Conservation (phyloP, 768 basidiomycete species). For the Suillus clintonianus region DNA sequence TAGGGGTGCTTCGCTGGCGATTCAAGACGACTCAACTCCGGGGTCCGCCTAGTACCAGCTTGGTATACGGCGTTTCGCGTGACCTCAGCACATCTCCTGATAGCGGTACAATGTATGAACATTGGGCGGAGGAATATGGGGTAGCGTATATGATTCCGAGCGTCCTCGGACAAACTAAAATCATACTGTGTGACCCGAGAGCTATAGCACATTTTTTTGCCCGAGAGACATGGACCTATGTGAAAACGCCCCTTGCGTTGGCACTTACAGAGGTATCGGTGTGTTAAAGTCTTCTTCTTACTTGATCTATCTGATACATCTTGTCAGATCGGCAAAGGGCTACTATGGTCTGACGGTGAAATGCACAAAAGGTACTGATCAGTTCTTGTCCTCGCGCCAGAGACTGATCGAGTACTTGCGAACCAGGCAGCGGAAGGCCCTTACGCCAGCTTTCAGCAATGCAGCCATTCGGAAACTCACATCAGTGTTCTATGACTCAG, state of each 20-base stretch:
- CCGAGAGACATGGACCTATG: conserved; percentile 51
- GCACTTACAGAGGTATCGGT: conserved; percentile 28
- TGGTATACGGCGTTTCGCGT: conserved; percentile 19
- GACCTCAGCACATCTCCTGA: conserved; percentile 2
- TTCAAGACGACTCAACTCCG: conserved; percentile 14
- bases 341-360: conserved; percentile 38
- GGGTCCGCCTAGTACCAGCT: conserved; percentile 19
- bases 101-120: conserved; percentile 16
- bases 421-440: conserved; percentile 36
- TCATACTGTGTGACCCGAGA: conserved; percentile 44
- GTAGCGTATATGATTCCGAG: conserved; percentile 16
- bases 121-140: conserved; percentile 24
- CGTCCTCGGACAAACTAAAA: conserved; percentile 9
- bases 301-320: background rate
- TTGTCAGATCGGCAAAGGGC: conserved; percentile 28
- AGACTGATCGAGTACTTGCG: conserved; percentile 7
- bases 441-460: conserved; percentile 45
- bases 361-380: conserved; percentile 41
- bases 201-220: conserved; percentile 51
- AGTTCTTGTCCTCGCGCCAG: conserved; percentile 14
- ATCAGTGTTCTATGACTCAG: conserved; percentile 42
- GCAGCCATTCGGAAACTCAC: conserved; percentile 39
- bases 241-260: conserved; percentile 37
- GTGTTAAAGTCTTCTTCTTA: background rate
- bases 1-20: background rate